These are phyloP conservation scores for Beta macrorhiza DNA, from an alignment of 179 eudicot genomes.

Conservation along the genomic window DNA sequence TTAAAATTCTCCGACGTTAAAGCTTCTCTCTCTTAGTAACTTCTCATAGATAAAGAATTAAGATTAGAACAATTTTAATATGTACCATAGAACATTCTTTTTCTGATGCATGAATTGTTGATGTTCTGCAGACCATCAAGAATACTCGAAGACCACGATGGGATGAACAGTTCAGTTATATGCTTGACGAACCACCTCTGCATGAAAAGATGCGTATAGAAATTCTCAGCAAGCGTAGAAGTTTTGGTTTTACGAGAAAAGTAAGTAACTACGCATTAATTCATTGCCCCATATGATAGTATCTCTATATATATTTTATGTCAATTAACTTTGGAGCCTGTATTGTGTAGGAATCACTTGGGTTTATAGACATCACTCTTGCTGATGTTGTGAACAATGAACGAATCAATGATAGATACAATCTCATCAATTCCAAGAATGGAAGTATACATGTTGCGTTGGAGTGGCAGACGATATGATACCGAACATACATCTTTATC, in stretches of 20 bases:
- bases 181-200: constrained; percentile 78
- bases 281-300: background rate
- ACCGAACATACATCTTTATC: background rate
- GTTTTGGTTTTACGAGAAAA: constrained; percentile 55
- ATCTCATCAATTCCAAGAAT: constrained; percentile 71
- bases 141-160: constrained; percentile 68
- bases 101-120: background rate
- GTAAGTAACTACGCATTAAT: constrained; percentile 31
- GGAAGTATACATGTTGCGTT: constrained; percentile 70
- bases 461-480: constrained; percentile 60
- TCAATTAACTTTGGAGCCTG: background rate
- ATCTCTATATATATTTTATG: background rate
- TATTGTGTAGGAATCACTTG: constrained; percentile 64
- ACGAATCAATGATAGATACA: constrained; percentile 68
- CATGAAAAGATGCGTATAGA: constrained; percentile 63
- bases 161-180: constrained; percentile 74
- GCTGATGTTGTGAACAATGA: constrained; percentile 79
- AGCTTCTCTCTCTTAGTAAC: background rate
- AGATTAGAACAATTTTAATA: background rate
- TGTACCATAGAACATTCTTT: background rate
- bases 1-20: background rate
- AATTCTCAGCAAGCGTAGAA: constrained; percentile 64
- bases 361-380: constrained; percentile 62
- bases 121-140: constrained; percentile 48
- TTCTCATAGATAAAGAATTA: background rate